Base-by-base conservation (phyloP, 768 basidiomycete species). In the Tremella mesenterica region DNA sequence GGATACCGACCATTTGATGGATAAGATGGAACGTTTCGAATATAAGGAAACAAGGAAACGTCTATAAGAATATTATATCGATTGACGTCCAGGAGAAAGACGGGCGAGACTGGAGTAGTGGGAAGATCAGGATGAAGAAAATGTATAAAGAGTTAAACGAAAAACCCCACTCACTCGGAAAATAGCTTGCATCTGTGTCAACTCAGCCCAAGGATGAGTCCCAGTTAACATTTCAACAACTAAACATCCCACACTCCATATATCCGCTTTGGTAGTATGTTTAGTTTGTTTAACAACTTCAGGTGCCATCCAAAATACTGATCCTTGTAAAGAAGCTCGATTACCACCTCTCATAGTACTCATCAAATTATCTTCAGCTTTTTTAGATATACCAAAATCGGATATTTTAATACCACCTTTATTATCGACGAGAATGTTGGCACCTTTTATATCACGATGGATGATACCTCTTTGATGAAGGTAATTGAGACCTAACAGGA, bases 251-350 rank as follows among this genome's bases (percentile, higher is more conserved):
- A 96, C 85, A 70, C 87, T 88, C 92, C 92, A 96, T 50, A 95
- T 92, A 71, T 95, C 92, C 5, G 91, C 90, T 67, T 92, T 92
- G 56, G 78, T 80, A 9, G 90, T 92, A 69, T 95, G 88, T 0
- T 83, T 81, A 23, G 84, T 90, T 76, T 99, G 95, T 68, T 92
- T 92, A 54, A 97, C 95, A 18, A 96, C 90, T 74, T 96, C 93
- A 0, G 93, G 93, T 0, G 93, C 93, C 93, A 97, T 96, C 93
- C 93, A 97, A 75, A 95, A 97, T 10, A 96, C 92, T 1, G 91
- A 95, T 1, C 95, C 95, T 73, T 97, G 95, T 4, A 97, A 76
- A 1, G 95, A 97, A 4, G 90, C 88, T 6, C 95, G 80, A 69
- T 96, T 85, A 10, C 23, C 38, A 39, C 83, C 80, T 52, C 85